Base-by-base conservation (phyloP, 225 moss, liverwort and hornwort genomes). In the Pseudisothecium myosuroides region DNA sequence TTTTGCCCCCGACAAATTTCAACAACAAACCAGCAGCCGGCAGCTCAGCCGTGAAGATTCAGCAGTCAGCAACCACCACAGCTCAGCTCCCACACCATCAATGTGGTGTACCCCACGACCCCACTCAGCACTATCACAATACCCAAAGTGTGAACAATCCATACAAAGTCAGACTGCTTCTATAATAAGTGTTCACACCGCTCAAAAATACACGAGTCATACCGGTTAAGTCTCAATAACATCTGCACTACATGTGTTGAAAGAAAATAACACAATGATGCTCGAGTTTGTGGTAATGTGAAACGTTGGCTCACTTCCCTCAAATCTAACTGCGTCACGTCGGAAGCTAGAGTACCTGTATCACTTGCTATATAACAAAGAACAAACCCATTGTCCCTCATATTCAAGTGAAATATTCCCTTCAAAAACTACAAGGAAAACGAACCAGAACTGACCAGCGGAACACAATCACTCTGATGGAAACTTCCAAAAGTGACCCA, bases 111-210 rank as follows among this genome's bases (percentile, higher is more conserved):
- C 93, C 98, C 96, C 96, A 98, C 98, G 98, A 96, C 98, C 98
- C 96, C 98, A 98, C 95, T 96, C 96, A 96, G 95, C 98, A 97
- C 98, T 98, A 98, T 95, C 98, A 98, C 98, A 98, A 93, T 92
- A 87, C 95, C 95, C 98, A 95, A 96, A 95, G 90, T 94, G 81
- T 90, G 89, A 93, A 96, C 92, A 93, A 95, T 95, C 91, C 94
- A 94, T 95, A 94, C 95, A 90, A 94, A 92, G 94, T 94, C 94
- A 94, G 93, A 92, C 85, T 88, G 83, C 85, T 90, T 91, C 86
- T 77, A 83, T 75, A 86, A 73, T 17, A 85, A 89, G 85, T 86
- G 85, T 37, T 78, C 82, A 69, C 52, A 85, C 90, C 88, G 86
- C 80, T 93, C 64, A 84, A 85, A 90, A 90, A 86, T 69, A 89